Evolutionary conservation across 176 grass and related monocot genomes (phyloP).

Genomic region (Rhynchospora tenuis): DNA sequence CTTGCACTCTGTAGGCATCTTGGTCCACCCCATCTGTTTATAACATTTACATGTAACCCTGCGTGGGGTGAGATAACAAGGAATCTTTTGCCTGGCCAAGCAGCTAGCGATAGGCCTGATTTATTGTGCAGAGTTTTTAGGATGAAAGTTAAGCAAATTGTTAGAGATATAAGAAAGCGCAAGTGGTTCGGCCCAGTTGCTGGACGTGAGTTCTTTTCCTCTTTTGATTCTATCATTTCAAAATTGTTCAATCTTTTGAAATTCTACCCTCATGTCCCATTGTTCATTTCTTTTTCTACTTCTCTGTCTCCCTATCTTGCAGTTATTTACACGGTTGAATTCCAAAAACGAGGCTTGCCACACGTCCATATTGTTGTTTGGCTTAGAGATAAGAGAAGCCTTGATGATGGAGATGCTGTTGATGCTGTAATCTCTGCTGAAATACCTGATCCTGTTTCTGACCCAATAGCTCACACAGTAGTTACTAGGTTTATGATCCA

Average conservation of each 20-base stretch:
- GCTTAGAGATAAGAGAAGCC: too few species aligned
- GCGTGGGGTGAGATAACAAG: constrained; percentile 24
- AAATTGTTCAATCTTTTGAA: too few species aligned
- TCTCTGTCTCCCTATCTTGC: background rate
- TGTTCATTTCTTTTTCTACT: too few species aligned
- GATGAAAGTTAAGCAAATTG: background rate
- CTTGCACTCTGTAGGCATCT: constrained; percentile 21
- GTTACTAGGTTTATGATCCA: background rate
- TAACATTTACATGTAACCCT: constrained; percentile 35
- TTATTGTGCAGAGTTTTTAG: background rate
- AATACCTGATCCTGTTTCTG: background rate
- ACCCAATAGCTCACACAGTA: background rate
- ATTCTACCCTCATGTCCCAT: too few species aligned
- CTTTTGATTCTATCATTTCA: too few species aligned
- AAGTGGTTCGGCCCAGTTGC: background rate
- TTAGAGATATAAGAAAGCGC: constrained; percentile 11
- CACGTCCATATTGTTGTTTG: background rate
- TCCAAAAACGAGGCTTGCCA: background rate
- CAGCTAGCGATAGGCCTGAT: constrained; percentile 17
- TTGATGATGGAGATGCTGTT: too few species aligned
- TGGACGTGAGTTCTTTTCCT: too few species aligned
- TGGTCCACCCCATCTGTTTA: constrained; percentile 23
- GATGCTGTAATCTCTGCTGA: background rate
- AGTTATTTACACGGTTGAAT: background rate
- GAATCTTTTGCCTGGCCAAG: background rate